Base-by-base conservation (phyloP, 139 green algal genomes). In the Asterochloris sp. region DNA sequence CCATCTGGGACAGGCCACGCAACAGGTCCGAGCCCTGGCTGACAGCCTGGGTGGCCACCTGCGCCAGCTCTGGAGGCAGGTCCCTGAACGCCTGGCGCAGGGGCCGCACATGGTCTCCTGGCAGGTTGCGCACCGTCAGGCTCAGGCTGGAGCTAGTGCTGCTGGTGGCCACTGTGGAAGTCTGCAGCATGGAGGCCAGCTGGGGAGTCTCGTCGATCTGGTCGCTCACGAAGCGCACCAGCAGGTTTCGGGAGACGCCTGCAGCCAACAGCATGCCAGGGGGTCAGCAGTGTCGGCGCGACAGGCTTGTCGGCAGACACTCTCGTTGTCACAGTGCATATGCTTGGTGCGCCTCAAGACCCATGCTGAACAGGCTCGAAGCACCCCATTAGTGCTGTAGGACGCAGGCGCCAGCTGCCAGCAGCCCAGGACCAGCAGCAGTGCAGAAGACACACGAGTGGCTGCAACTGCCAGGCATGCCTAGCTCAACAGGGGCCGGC, bases 191-290 rank as follows among this genome's bases (percentile, higher is more conserved):
- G 78, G 23, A 69, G 38, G 66, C 78, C 67, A 98, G 88, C 66
- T 86, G 79, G 27, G 92, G 86, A 60, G 91, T 97, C 81, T 98
- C 94, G 78, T 99, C 96, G 13, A 98, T 95, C 54, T 80, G 86
- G 88, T 99, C 96, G 74, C 95, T 83, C 24, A 83, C 83, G 86
- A 99, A 99, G 8, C 91, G 89, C 29, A 99, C 76, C 67, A 98
- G 88, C 75, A 99, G 88, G 86, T 98, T 99, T 60, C 91, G 91
- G 0, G 77, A 78, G 11, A 98, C 89, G 12, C 81, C 84, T 89
- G 75, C 78, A 77, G 15, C 12, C 62, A 78, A 28, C 60, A 69
- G 16, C 24, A 62, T 73, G 12, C 23, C 54, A 16, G 62, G 12
- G n/a, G 19, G 16, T 29, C 19, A 61, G 61, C 29, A 12, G 12